Conservation (phyloP, 345 rosid genomes). For the Lepidium sativum region DNA sequence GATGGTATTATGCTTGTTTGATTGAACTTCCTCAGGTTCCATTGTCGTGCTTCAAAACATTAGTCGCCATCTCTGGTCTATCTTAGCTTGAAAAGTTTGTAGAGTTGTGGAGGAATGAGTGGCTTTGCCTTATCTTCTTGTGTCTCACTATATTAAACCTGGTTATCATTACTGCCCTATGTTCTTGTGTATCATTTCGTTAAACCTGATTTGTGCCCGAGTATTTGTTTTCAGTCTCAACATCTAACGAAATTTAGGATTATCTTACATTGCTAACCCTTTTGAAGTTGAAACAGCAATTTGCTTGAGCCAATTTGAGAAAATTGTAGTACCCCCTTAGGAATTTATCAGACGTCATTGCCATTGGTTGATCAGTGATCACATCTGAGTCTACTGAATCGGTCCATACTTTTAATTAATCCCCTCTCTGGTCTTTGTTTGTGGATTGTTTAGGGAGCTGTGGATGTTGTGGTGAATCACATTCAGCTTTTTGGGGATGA, state of each 20-base stretch:
- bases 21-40: slow-evolving; percentile 7
- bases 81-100: slow-evolving; percentile 10
- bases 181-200: neutral
- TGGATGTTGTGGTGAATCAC: slow-evolving; percentile 6
- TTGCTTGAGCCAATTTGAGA: neutral
- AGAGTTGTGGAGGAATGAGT: slow-evolving; percentile 14
- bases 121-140: slow-evolving; percentile 3
- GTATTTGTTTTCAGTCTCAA: neutral
- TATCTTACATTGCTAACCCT: neutral
- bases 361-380: neutral
- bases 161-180: neutral
- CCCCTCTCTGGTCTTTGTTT: neutral
- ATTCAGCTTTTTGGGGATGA: slow-evolving; percentile 10
- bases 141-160: neutral
- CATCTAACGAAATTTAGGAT: neutral
- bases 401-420: neutral
- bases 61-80: slow-evolving; percentile 3
- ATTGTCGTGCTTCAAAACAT: slow-evolving; percentile 2
- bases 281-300: neutral
- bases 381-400: neutral
- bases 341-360: neutral
- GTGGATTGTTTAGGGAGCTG: neutral
- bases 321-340: neutral
- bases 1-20: neutral
- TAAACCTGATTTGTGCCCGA: neutral